A percentile compares a stretch with the other conserved stretches of the same genome.
phyloP scores from a whole-genome alignment of 225 moss, liverwort and hornwort genomes.

The Sphagnum contortum region DNA sequence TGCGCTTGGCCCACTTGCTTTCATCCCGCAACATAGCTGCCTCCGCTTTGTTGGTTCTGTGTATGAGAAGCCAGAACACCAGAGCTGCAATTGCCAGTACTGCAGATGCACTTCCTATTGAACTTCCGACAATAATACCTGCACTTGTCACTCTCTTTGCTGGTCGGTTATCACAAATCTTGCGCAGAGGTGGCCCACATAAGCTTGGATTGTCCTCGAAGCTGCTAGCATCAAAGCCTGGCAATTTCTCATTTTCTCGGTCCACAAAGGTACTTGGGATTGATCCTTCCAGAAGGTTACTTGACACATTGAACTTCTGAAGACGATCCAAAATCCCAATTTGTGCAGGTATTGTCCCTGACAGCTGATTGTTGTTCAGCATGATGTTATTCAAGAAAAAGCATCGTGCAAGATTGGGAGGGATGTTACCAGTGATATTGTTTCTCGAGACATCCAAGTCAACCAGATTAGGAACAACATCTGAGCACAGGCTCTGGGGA shows the following conservation, averaged over 20 bases:
- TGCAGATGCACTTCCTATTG: slow-evolving; percentile 55
- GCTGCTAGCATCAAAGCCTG: slow-evolving; percentile 32
- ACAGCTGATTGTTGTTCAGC: slow-evolving; percentile 53
- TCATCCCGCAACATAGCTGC: slow-evolving; percentile 19
- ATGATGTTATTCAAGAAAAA: slow-evolving; percentile 57
- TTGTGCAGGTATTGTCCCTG: slow-evolving; percentile 50
- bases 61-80: slow-evolving; percentile 53
- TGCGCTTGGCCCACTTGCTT: slow-evolving; percentile 35
- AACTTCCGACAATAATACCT: slow-evolving; percentile 62
- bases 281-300: slow-evolving; percentile 51
- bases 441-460: slow-evolving; percentile 46
- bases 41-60: slow-evolving; percentile 12
- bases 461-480: slow-evolving; percentile 59
- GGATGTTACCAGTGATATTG: slow-evolving; percentile 48
- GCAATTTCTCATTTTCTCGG: slow-evolving; percentile 21
- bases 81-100: slow-evolving; percentile 32
- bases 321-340: slow-evolving; percentile 57
- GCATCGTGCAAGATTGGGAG: slow-evolving; percentile 41
- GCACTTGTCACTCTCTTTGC: slow-evolving; percentile 3
- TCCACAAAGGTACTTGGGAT: slow-evolving; percentile 41
- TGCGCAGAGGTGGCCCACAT: slow-evolving; percentile 53
- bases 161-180: slow-evolving; percentile 15
- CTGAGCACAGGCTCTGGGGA: slow-evolving; percentile 48
- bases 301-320: slow-evolving; percentile 56
- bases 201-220: slow-evolving; percentile 51